Percentiles rank a stretch among this genome's conserved stretches.
These are phyloP conservation scores for Didymella arachidicola DNA, from an alignment of 2,329 filamentous ascomycete species.

Conservation along the genomic window DNA sequence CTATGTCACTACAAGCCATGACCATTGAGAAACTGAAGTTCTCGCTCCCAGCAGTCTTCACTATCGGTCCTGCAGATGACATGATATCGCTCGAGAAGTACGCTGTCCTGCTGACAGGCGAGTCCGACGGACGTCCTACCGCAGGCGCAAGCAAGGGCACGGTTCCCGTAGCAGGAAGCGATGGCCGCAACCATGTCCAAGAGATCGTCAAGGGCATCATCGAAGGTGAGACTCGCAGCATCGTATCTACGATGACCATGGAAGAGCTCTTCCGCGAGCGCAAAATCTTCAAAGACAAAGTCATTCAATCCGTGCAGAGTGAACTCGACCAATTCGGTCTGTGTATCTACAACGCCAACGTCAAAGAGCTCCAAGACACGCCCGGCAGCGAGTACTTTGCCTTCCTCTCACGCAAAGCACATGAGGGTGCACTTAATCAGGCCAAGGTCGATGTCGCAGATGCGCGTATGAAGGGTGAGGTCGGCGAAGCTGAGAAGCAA, in stretches of 20 bases:
- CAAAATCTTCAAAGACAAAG: conserved; percentile 76
- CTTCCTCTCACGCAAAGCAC: conserved; percentile 81
- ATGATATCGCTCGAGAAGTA: conserved; percentile 78
- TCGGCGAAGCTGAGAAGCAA: conserved; percentile 78
- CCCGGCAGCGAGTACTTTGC: conserved; percentile 84
- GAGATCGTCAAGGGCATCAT: conserved; percentile 91
- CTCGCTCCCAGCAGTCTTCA: conserved; percentile 82
- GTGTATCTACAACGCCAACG: conserved; percentile 70
- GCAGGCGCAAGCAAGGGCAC: conserved; percentile 43
- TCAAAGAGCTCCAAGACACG: conserved; percentile 87
- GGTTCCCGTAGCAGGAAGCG: conserved; percentile 50
- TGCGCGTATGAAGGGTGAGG: conserved; percentile 69
- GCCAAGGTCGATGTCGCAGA: conserved; percentile 70
- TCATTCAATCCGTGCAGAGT: conserved; percentile 70
- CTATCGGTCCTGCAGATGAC: conserved; percentile 80
- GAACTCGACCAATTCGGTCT: conserved; percentile 78
- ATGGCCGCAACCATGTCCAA: conserved; percentile 72
- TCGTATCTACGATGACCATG: conserved; percentile 91
- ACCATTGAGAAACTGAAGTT: conserved; percentile 88
- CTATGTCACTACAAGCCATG: conserved; percentile 85
- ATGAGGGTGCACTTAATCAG: conserved; percentile 85
- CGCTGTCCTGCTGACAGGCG: conserved; percentile 76
- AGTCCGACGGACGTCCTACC: conserved; percentile 58
- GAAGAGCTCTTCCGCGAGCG: conserved; percentile 85
- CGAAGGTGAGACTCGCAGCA: conserved; percentile 83